Evolutionary conservation across 345 rosid genomes (phyloP), one percentile per base, ranked within the genome.

Genomic region (Murraya paniculata): DNA sequence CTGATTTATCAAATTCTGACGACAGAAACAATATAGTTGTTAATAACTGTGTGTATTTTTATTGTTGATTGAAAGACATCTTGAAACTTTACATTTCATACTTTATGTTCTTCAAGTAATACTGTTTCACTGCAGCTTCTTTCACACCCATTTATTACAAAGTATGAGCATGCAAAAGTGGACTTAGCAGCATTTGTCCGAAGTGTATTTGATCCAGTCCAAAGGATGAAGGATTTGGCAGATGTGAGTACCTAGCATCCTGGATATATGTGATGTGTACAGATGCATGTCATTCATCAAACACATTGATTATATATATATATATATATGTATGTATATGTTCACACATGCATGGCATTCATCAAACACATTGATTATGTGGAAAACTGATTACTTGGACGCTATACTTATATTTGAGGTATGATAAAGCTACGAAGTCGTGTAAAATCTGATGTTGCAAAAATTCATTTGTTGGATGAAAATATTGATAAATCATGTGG

Each of bases 201-300:
- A 76, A 85, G 89, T 78, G 90, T 93, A 73, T 93, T 95, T 86
- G 97, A 95, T 84, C 97, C 99, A 62, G 87, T 87, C 4, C 90
- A 88, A 82, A 91, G 89, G 85, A 79, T 95, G 91, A 95, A 91
- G 89, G 99, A 95, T 62, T 83, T 93, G 83, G 98, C 98, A 78
- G 98, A 95, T 88, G 99, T 95, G 86, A 91, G 98, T 82, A 30
- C 61, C 38, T n/a, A n/a, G n/a, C n/a, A n/a, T n/a, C n/a, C n/a
- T n/a, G n/a, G n/a, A n/a, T n/a, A n/a, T n/a, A n/a, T n/a, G n/a
- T n/a, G n/a, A n/a, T n/a, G n/a, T n/a, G n/a, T n/a, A n/a, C n/a
- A n/a, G n/a, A n/a, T n/a, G n/a, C n/a, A n/a, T n/a, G n/a, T n/a
- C n/a, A n/a, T n/a, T n/a, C n/a, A n/a, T n/a, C n/a, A n/a, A n/a